phyloP scores from a whole-genome alignment of 495 filamentous ascomycete species.

The Hypoxylon fuscum region DNA sequence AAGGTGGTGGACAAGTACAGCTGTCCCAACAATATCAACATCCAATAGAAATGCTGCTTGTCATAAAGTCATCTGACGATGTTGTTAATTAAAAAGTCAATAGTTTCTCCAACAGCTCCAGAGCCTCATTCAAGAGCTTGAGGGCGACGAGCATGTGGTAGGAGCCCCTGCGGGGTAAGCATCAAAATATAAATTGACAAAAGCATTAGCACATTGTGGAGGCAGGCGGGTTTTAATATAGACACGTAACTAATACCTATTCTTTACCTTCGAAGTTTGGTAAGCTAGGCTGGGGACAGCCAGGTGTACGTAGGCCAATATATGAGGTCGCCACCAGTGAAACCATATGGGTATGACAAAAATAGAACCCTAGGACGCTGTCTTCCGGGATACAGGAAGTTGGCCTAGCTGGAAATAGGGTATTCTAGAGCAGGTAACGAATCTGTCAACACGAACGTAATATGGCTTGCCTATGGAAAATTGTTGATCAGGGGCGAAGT shows the following conservation, averaged over 20 bases:
- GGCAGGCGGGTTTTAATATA: constrained; percentile 28
- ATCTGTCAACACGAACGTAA: too few species aligned
- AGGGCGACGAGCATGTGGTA: constrained; percentile 13
- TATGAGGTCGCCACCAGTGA: constrained; percentile 33
- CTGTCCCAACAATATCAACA: constrained; percentile 6
- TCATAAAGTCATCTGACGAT: constrained; percentile 20
- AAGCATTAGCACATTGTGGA: constrained; percentile 18
- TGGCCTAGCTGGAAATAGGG: constrained; percentile 12
- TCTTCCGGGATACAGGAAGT: constrained; percentile 16
- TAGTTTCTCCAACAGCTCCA: not conserved
- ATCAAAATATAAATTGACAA: constrained; percentile 27
- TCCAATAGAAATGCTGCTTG: not conserved
- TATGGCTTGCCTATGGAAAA: constrained; percentile 14
- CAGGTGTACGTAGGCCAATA: constrained; percentile 34
- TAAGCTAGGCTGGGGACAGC: constrained; percentile 22
- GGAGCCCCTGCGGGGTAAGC: constrained; percentile 28
- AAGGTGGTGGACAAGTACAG: not conserved
- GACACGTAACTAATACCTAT: constrained; percentile 32
- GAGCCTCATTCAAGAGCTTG: constrained; percentile 33
- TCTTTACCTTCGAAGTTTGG: constrained; percentile 17
- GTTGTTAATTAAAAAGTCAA: not conserved
- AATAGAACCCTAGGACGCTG: constrained; percentile 26
- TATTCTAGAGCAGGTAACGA: too few species aligned
- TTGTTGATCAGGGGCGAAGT: constrained; percentile 29
- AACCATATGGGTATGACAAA: constrained; percentile 13